Percentiles rank a stretch among this genome's conserved stretches.
Conservation (phyloP, 768 basidiomycete genomes). For the Suillus luteus region DNA sequence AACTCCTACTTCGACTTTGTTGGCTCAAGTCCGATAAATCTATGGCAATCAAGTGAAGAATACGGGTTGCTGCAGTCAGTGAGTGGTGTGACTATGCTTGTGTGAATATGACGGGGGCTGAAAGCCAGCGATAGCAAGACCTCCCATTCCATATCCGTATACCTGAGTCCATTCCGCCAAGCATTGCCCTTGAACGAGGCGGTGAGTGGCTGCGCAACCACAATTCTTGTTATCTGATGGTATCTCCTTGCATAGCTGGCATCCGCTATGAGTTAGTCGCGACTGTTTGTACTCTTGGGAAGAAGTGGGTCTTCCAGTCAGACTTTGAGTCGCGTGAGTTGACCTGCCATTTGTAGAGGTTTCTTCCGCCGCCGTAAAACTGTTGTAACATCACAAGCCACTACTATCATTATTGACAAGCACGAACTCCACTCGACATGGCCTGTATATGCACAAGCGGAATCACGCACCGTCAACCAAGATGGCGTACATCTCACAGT, state of each 20-base stretch:
- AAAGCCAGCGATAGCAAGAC: conserved; percentile 59
- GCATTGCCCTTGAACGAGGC: conserved; percentile 74
- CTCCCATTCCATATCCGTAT: conserved; percentile 89
- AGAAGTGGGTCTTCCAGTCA: conserved; percentile 54
- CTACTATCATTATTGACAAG: conserved; percentile 84
- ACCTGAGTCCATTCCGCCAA: conserved; percentile 90
- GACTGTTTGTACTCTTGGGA: conserved; percentile 82
- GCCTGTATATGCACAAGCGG: conserved; percentile 85
- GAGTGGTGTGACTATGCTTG: conserved; percentile 20
- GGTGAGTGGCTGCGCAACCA: conserved; percentile 41
- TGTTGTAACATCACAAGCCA: conserved; percentile 62
- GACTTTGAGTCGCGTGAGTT: conserved; percentile 3
- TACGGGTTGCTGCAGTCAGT: conserved; percentile 71
- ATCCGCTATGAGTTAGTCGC: conserved; percentile 91
- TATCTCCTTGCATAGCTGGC: conserved; percentile 54
- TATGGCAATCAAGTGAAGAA: conserved; percentile 83
- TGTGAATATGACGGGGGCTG: conserved; percentile 7
- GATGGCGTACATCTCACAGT: conserved; percentile 77
- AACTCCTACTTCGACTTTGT: conserved; percentile 81
- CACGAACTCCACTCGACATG: conserved; percentile 93
- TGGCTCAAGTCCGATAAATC: conserved; percentile 76
- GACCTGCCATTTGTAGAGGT: conserved; percentile 48
- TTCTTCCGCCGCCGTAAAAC: conserved; percentile 83
- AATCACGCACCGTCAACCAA: conserved; percentile 62
- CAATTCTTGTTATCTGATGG: neutral